Evolutionary conservation across 148 eudicot genomes (phyloP).

Genomic region (Salicornia ramosissima): DNA sequence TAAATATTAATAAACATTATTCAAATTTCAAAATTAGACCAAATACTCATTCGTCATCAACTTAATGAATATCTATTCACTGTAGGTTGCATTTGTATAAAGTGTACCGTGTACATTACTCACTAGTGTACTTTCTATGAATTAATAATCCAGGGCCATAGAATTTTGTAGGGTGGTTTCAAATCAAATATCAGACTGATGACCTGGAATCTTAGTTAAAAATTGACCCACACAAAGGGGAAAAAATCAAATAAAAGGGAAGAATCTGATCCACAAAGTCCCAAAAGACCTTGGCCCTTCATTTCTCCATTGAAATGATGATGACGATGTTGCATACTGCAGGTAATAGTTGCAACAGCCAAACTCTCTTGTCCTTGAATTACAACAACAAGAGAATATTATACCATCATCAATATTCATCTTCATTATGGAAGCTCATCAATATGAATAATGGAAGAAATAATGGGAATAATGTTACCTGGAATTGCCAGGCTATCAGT

Average conservation of each 20-base stretch:
- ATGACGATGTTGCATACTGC: slow-evolving; percentile 11
- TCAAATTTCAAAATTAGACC: too few relatives aligned
- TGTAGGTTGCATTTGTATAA: too few relatives aligned
- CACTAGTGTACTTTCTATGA: too few relatives aligned
- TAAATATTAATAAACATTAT: too few relatives aligned
- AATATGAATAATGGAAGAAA: background rate
- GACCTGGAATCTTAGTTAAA: background rate
- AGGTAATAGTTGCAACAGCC: background rate
- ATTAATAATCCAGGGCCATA: too few relatives aligned
- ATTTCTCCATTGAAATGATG: slow-evolving; percentile 20
- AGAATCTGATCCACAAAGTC: slow-evolving; percentile 21
- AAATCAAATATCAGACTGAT: background rate
- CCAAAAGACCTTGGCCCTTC: slow-evolving; percentile 7
- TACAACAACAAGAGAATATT: background rate
- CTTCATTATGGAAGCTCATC: slow-evolving; percentile 11
- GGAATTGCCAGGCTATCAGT: slow-evolving; percentile 17
- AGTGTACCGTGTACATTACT: too few relatives aligned
- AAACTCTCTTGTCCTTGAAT: background rate
- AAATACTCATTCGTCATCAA: too few relatives aligned
- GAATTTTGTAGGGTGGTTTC: too few relatives aligned
- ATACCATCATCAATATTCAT: background rate
- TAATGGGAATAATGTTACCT: background rate
- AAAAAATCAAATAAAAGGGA: background rate
- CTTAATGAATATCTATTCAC: too few relatives aligned
- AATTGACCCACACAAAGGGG: background rate